Conservation (phyloP, 345 rosid species). For the Ricinus communis region DNA sequence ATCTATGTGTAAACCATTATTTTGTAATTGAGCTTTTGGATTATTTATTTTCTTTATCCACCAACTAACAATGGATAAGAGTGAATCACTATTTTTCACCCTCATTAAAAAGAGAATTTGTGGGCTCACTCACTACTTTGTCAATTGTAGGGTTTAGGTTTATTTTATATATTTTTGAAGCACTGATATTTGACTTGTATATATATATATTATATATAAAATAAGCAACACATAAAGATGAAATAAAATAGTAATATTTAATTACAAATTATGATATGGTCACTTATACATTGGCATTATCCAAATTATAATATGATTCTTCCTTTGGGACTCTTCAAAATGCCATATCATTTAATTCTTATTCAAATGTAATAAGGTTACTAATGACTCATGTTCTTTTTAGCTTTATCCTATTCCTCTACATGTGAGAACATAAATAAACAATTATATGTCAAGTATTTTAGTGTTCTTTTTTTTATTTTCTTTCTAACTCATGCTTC, state of each 20-base stretch:
- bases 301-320: background rate
- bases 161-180: background rate
- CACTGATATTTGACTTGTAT: background rate
- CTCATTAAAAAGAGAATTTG: background rate
- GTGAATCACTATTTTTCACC: background rate
- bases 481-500: background rate
- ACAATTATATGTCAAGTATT: too few species aligned
- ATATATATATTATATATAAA: background rate
- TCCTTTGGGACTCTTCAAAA: background rate
- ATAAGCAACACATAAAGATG: background rate
- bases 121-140: constrained; percentile 4
- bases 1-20: too few species aligned
- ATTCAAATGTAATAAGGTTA: background rate
- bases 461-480: background rate
- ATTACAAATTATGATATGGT: too few species aligned
- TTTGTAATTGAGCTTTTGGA: too few species aligned
- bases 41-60: too few species aligned
- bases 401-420: background rate
- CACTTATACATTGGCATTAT: background rate
- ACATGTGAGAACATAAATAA: background rate
- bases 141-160: background rate
- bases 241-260: too few species aligned
- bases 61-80: background rate
- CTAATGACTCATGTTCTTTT: background rate
- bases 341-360: background rate